Percentiles rank a stretch among this genome's conserved stretches.
Evolutionary conservation across 169 alveolate genomes (phyloP).

Genomic region (Eimeria maxima): DNA sequence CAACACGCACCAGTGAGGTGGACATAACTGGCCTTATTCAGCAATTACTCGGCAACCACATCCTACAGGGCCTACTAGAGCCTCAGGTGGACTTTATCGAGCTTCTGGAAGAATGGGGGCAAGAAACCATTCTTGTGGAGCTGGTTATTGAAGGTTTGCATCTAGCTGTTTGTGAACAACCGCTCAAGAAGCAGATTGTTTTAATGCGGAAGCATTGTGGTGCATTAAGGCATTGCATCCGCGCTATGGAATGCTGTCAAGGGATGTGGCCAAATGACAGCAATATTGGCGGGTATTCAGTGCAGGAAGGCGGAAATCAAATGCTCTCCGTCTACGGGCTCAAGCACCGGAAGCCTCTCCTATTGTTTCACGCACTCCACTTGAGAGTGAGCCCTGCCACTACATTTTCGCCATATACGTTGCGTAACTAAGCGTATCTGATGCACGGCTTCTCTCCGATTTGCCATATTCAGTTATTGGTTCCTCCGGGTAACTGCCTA

Average conservation of each 20-base stretch:
- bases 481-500: no score
- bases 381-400: conserved; percentile 7
- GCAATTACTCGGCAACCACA: neutral
- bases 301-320: neutral
- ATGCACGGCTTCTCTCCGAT: neutral
- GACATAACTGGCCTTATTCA: neutral
- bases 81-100: conserved; percentile 73
- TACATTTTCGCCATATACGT: no score
- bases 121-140: conserved; percentile 37
- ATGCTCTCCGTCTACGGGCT: neutral
- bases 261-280: neutral
- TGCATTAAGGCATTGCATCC: conserved; percentile 8
- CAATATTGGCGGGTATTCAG: neutral
- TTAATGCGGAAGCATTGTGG: conserved; percentile 34
- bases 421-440: neutral
- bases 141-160: conserved; percentile 45
- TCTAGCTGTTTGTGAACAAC: conserved; percentile 40
- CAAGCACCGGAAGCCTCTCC: conserved; percentile 20
- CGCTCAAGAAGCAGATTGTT: neutral
- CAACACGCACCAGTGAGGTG: neutral
- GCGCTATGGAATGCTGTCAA: conserved; percentile 3
- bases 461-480: no score
- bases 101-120: conserved; percentile 72
- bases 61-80: conserved; percentile 59
- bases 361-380: conserved; percentile 49